Evolutionary conservation across 495 filamentous ascomycete genomes (phyloP), one percentile per base, ranked within the genome.

Genomic region (Elaphomyces granulatus): DNA sequence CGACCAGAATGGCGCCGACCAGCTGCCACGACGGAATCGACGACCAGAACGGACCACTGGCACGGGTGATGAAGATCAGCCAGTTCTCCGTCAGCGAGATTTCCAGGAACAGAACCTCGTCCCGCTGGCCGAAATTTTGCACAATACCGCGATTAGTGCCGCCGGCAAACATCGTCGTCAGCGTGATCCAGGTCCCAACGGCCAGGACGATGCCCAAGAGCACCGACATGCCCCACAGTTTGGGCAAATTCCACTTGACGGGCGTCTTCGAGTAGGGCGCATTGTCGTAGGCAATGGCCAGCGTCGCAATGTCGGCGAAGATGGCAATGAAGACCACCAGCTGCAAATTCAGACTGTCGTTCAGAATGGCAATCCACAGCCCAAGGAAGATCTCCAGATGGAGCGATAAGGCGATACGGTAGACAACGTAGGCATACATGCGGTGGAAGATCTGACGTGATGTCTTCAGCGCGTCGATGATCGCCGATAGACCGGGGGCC

Each of bases 351-450:
- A 94, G 68, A 36, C 72, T 81, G 42, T 80, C 71, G 68, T 92
- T 87, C 52, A 84, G 64, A 47, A 84, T 81, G 48, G 78, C 79
- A 49, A 94, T 93, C 83, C 85, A 90, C 34, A 90, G 71, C 53
- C 84, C 87, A 34, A 93, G 73, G 66, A 83, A 93, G 52, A 88
- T 77, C 61, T 86, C 81, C 56, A 94, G 68, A 53, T 94, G 87
- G 37, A 94, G 73, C 2, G 86, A 92, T 53, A 94, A 64, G 14
- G 86, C 87, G 51, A 94, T 94, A 70, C 87, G 85, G 68, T 94
- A 94, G 47, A 90, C 79, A 51, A 94, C 83, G 66, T 94, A 94
- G 30, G 87, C 80, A 66, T 94, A 87, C 87, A 94, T 93, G 46
- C 87, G 84, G 60, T 92, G 84, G 72, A 94, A 94, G 53, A 94